Percentiles rank a stretch among this genome's conserved stretches.
Evolutionary conservation across 1,139 yeast species (phyloP).

Genomic region (Saccharomyces pastorianus): DNA sequence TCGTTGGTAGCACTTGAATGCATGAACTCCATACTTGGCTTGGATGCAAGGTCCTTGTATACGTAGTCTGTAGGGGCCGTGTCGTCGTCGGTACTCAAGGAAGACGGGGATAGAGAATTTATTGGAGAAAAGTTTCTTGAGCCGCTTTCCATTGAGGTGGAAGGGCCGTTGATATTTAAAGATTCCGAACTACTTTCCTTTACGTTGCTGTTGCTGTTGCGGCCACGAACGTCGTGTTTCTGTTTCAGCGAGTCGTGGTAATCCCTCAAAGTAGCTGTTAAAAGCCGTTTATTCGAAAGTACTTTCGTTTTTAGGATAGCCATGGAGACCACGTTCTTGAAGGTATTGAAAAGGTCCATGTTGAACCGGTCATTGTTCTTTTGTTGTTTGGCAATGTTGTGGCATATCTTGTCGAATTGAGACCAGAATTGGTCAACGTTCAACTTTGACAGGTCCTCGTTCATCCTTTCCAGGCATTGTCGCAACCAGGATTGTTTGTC

Average conservation of each 20-base stretch:
- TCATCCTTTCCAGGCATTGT: slow-evolving; percentile 12
- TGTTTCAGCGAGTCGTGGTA: slow-evolving; percentile 9
- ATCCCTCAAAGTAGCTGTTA: slow-evolving; percentile 9
- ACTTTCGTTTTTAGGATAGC: slow-evolving; percentile 20
- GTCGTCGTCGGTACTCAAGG: background rate
- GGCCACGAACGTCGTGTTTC: slow-evolving; percentile 6
- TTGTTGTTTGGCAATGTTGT: slow-evolving; percentile 3
- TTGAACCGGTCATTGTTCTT: slow-evolving; percentile 5
- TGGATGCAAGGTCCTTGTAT: background rate
- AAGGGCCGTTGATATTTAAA: background rate
- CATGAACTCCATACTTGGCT: background rate
- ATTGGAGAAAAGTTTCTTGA: slow-evolving; percentile 3
- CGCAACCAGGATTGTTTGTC: slow-evolving; percentile 6
- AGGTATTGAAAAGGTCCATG: slow-evolving; percentile 2
- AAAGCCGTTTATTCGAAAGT: slow-evolving; percentile 11
- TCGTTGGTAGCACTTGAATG: slow-evolving; percentile 3
- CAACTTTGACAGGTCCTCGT: slow-evolving; percentile 18
- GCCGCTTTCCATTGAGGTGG: background rate
- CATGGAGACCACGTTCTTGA: slow-evolving; percentile 19
- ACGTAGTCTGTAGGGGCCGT: background rate
- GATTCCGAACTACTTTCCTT: background rate
- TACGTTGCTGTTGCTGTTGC: no score
- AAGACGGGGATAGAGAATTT: slow-evolving; percentile 5
- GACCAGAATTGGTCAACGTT: slow-evolving; percentile 16
- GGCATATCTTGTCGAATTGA: slow-evolving; percentile 10